These are phyloP conservation scores for Monilinia polystroma DNA, from an alignment of 2,329 filamentous ascomycete genomes.

Conservation along the genomic window DNA sequence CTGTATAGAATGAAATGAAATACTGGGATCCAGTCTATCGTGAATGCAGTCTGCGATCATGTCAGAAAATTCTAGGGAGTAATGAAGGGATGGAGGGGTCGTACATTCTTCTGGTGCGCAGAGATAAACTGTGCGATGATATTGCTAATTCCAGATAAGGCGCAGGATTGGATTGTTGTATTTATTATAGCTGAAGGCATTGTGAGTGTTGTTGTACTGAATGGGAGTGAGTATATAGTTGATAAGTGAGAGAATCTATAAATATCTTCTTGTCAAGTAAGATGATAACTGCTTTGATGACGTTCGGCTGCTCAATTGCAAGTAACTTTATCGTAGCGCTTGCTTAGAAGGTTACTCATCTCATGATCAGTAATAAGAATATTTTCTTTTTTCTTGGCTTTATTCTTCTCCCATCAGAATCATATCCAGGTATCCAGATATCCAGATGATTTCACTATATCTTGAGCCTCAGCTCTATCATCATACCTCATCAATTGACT, in stretches of 20 bases:
- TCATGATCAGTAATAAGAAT: neutral
- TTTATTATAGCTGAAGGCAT: constrained; percentile 21
- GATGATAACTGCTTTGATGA: neutral
- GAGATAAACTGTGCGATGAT: constrained; percentile 70
- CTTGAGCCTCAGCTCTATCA: neutral
- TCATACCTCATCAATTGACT: neutral
- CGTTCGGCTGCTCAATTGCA: neutral
- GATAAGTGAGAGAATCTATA: neutral
- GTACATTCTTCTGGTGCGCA: constrained; percentile 51
- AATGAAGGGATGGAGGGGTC: neutral
- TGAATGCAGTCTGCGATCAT: constrained; percentile 53
- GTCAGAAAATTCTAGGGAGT: neutral
- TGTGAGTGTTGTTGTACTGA: neutral
- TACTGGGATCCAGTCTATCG: constrained; percentile 65
- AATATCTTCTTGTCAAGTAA: neutral
- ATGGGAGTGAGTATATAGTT: no score
- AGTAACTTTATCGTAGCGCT: neutral
- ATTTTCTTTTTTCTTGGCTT: neutral
- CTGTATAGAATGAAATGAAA: constrained; percentile 77
- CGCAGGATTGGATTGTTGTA: constrained; percentile 20
- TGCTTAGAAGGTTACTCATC: neutral
- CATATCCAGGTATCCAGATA: neutral
- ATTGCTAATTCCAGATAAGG: constrained; percentile 24
- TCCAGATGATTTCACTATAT: neutral
- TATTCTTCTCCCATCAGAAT: neutral